Evolutionary conservation across 2,329 filamentous ascomycete species (phyloP).

Genomic region (Pseudogymnoascus sp.): DNA sequence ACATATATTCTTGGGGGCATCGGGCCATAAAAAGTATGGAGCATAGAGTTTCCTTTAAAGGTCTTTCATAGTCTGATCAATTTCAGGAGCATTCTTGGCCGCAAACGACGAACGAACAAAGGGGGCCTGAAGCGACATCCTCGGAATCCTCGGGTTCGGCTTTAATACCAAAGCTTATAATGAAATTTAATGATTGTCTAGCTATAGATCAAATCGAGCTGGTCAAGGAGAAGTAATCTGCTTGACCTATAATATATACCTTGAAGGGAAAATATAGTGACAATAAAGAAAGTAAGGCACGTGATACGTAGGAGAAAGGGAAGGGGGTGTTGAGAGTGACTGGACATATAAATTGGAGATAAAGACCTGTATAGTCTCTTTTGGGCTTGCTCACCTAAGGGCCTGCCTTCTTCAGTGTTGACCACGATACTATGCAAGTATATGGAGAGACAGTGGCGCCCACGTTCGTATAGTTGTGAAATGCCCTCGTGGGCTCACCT

Average conservation of each 20-base stretch:
- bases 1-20: background rate
- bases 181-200: background rate
- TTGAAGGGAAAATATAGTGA: background rate
- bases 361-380: background rate
- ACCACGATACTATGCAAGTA: background rate
- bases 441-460: background rate
- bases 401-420: background rate
- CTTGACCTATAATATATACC: background rate
- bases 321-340: background rate
- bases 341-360: background rate
- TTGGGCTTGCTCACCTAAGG: background rate
- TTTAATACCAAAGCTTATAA: background rate
- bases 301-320: background rate
- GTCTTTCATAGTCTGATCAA: background rate
- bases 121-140: background rate
- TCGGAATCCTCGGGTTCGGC: background rate
- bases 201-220: background rate
- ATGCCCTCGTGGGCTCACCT: background rate
- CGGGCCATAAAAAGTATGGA: background rate
- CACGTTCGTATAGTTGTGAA: background rate
- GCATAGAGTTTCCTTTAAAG: background rate
- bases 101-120: conserved; percentile 6
- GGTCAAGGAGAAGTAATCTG: background rate
- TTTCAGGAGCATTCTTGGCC: conserved; percentile 1
- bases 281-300: background rate